Evolutionary conservation across 140 eudicot genomes (phyloP), one percentile per base, ranked within the genome.

Genomic region (Erigeron philadelphicus): DNA sequence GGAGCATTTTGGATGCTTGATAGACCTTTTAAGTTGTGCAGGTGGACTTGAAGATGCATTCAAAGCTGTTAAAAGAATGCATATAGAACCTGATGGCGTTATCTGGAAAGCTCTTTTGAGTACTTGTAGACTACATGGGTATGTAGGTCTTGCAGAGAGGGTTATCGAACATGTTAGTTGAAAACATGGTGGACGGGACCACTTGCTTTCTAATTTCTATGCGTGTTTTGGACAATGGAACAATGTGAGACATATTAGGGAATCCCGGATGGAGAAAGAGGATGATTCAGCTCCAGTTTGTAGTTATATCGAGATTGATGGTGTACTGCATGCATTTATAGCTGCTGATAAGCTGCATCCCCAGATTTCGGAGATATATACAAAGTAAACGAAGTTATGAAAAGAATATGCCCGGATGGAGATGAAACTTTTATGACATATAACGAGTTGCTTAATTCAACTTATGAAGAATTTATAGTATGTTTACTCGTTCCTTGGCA

Each of bases 1-100:
- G 86, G 50, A 84, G 72, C 88, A 84, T 73, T 84, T 81, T 11
- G 86, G 86, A 52, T 84, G 88, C 76, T 72, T 74, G 52, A 16
- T 84, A 13, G 88, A 84, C 71, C 78, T 84, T 71, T 75, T 84
- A 21, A 76, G 85, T 54, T 84, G 86, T 8, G 81, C 81, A 0
- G 85, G 83, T 11, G 43, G 41, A 31, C 79, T 78, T 60, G 81
- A 84, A 74, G 74, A 72, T 11, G 85, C 88, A 35, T 84, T 84
- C 15, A 50, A 66, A 56, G 45, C 76, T 31, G 81, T 84, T 6
- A 81, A 84, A 72, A 64, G 43, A 11, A 84, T 84, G 88, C 48
- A 63, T 13, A 66, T 84, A 16, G 56, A 84, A 49, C 81, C 88
- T 0, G 88, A 84, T 72, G 80, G 55, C 63, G 72, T 84, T 25